These are phyloP conservation scores for Tricharina praecox DNA, from an alignment of 495 filamentous ascomycete species.

Conservation along the genomic window DNA sequence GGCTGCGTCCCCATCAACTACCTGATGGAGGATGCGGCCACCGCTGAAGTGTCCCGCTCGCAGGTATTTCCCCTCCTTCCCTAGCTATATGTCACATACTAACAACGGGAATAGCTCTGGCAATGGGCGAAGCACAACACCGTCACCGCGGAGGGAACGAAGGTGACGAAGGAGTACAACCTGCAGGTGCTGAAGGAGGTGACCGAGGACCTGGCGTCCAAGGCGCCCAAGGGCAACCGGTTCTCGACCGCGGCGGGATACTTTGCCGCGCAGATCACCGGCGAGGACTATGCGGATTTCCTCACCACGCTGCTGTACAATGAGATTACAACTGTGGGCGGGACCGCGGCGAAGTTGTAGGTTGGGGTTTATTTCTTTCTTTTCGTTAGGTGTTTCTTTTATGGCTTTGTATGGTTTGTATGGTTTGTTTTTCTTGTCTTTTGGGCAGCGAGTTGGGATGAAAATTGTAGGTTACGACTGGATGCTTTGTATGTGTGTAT, in stretches of 20 bases:
- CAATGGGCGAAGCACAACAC: conserved; percentile 86
- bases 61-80: conserved; percentile 18
- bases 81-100: background rate
- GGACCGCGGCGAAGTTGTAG: conserved; percentile 22
- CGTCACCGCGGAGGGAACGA: conserved; percentile 73
- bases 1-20: conserved; percentile 97
- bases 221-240: conserved; percentile 80
- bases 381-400: conserved; percentile 1
- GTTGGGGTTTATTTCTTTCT: conserved; percentile 9
- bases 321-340: conserved; percentile 75
- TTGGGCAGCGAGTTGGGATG: too few relatives aligned
- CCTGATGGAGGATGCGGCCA: conserved; percentile 98
- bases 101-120: conserved; percentile 49
- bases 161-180: conserved; percentile 79
- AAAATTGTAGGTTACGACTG: too few relatives aligned
- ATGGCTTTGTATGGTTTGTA: background rate
- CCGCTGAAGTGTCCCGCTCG: conserved; percentile 79
- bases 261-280: conserved; percentile 82
- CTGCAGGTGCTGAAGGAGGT: conserved; percentile 76
- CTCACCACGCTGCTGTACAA: conserved; percentile 88
- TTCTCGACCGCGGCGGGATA: conserved; percentile 80
- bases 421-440: too few relatives aligned
- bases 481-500: too few relatives aligned
- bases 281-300: conserved; percentile 95
- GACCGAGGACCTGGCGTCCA: conserved; percentile 52